phyloP scores from a whole-genome alignment of 1,284 basidiomycete species.

The Apiotrichum siamense region DNA sequence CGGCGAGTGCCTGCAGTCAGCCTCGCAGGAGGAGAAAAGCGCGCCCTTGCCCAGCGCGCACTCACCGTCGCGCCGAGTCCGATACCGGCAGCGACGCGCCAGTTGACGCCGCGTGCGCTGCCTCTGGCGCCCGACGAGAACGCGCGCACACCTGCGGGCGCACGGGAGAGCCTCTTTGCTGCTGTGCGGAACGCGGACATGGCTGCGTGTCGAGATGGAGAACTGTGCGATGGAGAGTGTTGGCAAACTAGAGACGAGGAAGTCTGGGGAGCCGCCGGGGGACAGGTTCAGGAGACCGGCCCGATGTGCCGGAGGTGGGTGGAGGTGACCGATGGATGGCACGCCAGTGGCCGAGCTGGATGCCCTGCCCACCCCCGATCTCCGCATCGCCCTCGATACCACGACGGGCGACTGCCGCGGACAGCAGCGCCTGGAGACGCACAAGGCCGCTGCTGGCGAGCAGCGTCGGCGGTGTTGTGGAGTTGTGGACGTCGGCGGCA shows the following conservation, averaged over 20 bases:
- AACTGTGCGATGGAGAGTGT: too few species aligned
- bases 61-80: neutral
- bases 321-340: too few species aligned
- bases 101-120: neutral
- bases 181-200: neutral
- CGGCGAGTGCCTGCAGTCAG: conserved; percentile 2
- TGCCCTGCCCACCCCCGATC: neutral
- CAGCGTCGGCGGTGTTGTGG: too few species aligned
- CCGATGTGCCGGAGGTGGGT: too few species aligned
- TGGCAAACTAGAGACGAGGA: too few species aligned
- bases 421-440: too few species aligned
- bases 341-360: neutral
- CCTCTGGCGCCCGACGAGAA: neutral
- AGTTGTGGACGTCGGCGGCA: too few species aligned
- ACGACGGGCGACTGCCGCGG: neutral
- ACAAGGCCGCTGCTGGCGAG: too few species aligned
- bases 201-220: neutral
- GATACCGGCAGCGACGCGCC: neutral
- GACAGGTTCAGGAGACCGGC: too few species aligned
- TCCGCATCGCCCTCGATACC: neutral
- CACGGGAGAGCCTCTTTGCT: neutral
- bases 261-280: too few species aligned
- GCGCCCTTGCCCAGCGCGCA: neutral
- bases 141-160: neutral
- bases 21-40: too few species aligned